phyloP scores from a whole-genome alignment of 73 alveolate species.

The Blepharisma stoltei region DNA sequence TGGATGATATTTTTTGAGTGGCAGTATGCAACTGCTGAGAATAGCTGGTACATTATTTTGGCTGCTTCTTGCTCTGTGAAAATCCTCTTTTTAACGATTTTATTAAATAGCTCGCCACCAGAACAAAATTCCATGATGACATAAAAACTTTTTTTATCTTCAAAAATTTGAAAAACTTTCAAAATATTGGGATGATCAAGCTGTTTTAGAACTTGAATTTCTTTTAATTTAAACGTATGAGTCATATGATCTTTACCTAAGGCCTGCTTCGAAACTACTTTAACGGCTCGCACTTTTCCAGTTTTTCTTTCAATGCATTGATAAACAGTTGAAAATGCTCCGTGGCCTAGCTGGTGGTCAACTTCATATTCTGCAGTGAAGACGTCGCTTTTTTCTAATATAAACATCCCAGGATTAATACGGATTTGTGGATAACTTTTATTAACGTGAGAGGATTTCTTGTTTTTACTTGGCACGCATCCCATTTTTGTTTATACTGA shows the following conservation, averaged over 20 bases:
- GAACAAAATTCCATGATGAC: constrained; percentile 63
- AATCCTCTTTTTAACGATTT: constrained; percentile 6
- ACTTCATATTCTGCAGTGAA: not conserved
- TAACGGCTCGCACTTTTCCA: constrained; percentile 6
- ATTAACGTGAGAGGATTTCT: too few relatives aligned
- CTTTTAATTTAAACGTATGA: constrained; percentile 31
- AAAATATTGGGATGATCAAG: constrained; percentile 62
- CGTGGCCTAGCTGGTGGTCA: not conserved
- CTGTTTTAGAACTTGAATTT: constrained; percentile 55
- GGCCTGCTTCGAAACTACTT: not conserved
- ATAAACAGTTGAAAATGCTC: constrained; percentile 21
- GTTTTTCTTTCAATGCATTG: constrained; percentile 1
- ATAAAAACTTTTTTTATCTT: constrained; percentile 58
- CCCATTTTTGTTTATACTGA: too few relatives aligned
- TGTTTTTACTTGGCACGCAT: too few relatives aligned
- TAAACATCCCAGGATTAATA: constrained; percentile 14
- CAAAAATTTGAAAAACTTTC: constrained; percentile 62
- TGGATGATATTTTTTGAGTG: constrained; percentile 89
- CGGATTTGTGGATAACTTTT: too few relatives aligned
- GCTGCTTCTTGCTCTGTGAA: constrained; percentile 28
- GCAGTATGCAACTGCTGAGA: constrained; percentile 76
- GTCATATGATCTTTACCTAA: constrained; percentile 16
- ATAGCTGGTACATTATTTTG: constrained; percentile 55
- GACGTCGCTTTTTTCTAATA: constrained; percentile 4
- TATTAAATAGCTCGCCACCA: constrained; percentile 56